Evolutionary conservation across 768 basidiomycete species (phyloP).

Genomic region (Russula sp.): DNA sequence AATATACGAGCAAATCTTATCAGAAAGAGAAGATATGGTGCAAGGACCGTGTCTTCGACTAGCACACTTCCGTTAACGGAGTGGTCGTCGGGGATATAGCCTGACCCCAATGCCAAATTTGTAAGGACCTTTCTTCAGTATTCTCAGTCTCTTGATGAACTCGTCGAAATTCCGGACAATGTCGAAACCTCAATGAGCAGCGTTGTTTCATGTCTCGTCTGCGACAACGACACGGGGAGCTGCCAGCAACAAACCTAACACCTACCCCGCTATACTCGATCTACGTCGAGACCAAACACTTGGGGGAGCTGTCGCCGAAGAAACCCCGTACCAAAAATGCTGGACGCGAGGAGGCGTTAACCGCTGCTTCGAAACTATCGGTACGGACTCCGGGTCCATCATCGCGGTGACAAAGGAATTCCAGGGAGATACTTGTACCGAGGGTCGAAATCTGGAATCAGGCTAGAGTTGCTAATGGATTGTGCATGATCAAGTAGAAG

Average conservation of each 20-base stretch:
- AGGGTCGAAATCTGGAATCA: not conserved
- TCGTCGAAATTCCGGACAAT: too few relatives aligned
- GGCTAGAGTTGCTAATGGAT: not conserved
- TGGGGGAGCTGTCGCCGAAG: too few relatives aligned
- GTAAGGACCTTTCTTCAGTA: too few relatives aligned
- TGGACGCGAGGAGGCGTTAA: not conserved
- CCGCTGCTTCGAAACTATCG: not conserved
- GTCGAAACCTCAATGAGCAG: too few relatives aligned
- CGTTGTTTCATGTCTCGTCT: too few relatives aligned
- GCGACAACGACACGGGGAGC: too few relatives aligned
- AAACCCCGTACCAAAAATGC: not conserved
- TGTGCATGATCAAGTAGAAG: not conserved
- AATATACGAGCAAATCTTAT: not conserved
- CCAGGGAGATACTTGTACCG: not conserved
- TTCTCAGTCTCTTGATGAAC: too few relatives aligned
- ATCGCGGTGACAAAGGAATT: not conserved
- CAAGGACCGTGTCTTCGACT: constrained; percentile 43
- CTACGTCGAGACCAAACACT: too few relatives aligned
- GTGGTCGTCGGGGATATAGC: too few relatives aligned
- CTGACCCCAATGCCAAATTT: too few relatives aligned
- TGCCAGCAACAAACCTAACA: too few relatives aligned
- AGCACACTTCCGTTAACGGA: constrained; percentile 24
- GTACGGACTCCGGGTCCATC: not conserved
- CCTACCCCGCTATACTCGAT: too few relatives aligned
- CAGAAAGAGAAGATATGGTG: not conserved